Base-by-base conservation (phyloP, 2,329 filamentous ascomycete genomes). In the Beauveria sp. region DNA sequence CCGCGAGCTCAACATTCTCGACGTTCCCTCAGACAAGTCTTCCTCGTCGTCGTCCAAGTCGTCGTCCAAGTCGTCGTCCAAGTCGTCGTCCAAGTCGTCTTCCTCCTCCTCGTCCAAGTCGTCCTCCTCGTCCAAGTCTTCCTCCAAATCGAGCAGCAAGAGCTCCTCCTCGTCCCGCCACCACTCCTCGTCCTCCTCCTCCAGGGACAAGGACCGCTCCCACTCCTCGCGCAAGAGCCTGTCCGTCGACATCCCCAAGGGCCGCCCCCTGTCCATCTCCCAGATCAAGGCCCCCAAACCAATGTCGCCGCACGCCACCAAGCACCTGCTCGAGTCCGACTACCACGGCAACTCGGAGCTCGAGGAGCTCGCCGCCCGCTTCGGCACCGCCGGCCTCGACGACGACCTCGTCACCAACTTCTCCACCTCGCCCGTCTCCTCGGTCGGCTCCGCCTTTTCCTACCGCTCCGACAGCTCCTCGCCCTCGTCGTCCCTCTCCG, bases 1-100 rank as follows among this genome's bases (percentile, higher is more conserved):
- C 79, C 93, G 95, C 76, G 91, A 93, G 78, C 85, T 99, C 70
- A 99, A 99, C 85, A 91, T 96, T 78, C 91, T 99, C 76, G 93
- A 98, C 76, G 90, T 96, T 65, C 90, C 92, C 74, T 83, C 69
- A 42, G 70, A 71, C 64, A 65, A 65, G 63, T 76, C 77, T 67
- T 42, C 43, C 20, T 75, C 76, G 10, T 72, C 72, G 71, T 77
- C 75, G 69, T 80, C 79, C 63, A 76, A 73, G 73, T 77, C 77
- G 61, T 77, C 74, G 68, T 76, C 75, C 67, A 75, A 72, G 64
- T 69, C 74, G 43, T 74, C 73, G 14, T 71, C 68, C 45, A 73
- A 76, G 45, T 72, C 80, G 55, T 77, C 75, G 69, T 80, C 79
- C 63, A 76, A 73, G 73, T 77, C 77, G 61, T 77, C 74, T 68